These are phyloP conservation scores for Scheffersomyces lignicola DNA, from an alignment of 1,139 yeast genomes.

Conservation along the genomic window DNA sequence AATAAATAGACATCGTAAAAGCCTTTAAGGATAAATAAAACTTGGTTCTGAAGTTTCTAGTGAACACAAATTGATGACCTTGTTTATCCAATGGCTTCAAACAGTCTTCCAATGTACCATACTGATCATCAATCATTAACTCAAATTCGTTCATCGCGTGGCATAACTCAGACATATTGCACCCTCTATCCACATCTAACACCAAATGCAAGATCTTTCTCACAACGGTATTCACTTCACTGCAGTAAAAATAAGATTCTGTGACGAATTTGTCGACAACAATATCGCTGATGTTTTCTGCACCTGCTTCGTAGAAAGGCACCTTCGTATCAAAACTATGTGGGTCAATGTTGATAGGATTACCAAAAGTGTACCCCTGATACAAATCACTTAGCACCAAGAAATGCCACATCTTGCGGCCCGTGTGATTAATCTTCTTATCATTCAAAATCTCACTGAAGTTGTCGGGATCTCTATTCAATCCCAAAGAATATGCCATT, in stretches of 20 bases:
- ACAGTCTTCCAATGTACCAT: constrained; percentile 24
- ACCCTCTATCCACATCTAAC: constrained; percentile 22
- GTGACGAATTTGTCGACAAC: constrained; percentile 24
- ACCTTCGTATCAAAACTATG: constrained; percentile 26
- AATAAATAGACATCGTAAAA: constrained; percentile 35
- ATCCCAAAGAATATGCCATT: constrained; percentile 47
- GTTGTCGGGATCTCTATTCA: constrained; percentile 43
- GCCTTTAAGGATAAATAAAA: constrained; percentile 28
- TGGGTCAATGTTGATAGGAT: constrained; percentile 21
- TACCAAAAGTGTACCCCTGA: constrained; percentile 30
- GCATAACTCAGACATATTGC: constrained; percentile 25
- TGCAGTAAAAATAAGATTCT: constrained; percentile 9
- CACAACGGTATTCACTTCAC: constrained; percentile 10
- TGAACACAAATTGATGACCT: constrained; percentile 17
- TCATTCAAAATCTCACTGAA: constrained; percentile 20
- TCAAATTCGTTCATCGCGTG: constrained; percentile 22
- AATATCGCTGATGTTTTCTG: constrained; percentile 21
- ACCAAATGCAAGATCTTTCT: constrained; percentile 16
- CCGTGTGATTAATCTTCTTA: constrained; percentile 33
- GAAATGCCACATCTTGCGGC: constrained; percentile 55
- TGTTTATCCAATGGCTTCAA: constrained; percentile 17
- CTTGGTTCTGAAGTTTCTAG: constrained; percentile 26
- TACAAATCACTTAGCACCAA: constrained; percentile 26
- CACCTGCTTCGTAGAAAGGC: constrained; percentile 26
- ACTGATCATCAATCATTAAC: constrained; percentile 14